phyloP scores from a whole-genome alignment of 441 rosid species.

The Corymbia calophylla region DNA sequence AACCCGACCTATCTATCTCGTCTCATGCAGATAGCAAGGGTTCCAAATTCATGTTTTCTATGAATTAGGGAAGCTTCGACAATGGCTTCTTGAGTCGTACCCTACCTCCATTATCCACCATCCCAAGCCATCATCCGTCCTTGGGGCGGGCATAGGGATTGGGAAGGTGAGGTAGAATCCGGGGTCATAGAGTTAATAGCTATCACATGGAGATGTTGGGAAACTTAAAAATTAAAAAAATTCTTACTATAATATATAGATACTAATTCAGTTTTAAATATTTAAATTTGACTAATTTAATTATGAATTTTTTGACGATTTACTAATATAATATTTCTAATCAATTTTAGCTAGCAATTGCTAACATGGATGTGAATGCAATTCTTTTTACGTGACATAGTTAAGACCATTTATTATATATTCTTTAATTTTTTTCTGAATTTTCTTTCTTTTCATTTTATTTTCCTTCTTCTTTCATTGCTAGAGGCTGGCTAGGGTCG shows the following conservation, averaged over 20 bases:
- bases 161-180: not conserved
- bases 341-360: accelerated
- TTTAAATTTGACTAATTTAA: not conserved
- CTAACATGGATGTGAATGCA: not conserved
- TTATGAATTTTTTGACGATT: not conserved
- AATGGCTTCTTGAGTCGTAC: not conserved
- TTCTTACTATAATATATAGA: accelerated
- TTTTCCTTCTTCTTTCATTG: not conserved
- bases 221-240: not conserved
- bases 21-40: not conserved
- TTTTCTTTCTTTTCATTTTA: not conserved
- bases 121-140: not conserved
- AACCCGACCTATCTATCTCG: not conserved
- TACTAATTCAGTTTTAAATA: not conserved
- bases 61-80: not conserved
- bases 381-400: no score
- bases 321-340: accelerated
- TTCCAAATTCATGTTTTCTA: not conserved
- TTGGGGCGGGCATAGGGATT: not conserved
- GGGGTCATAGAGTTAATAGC: not conserved
- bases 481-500: no score
- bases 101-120: not conserved
- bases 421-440: not conserved
- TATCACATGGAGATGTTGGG: not conserved
- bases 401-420: accelerated